Evolutionary conservation across 495 filamentous ascomycete genomes (phyloP), one percentile per base, ranked within the genome.

Genomic region (Podospora fimiseda): DNA sequence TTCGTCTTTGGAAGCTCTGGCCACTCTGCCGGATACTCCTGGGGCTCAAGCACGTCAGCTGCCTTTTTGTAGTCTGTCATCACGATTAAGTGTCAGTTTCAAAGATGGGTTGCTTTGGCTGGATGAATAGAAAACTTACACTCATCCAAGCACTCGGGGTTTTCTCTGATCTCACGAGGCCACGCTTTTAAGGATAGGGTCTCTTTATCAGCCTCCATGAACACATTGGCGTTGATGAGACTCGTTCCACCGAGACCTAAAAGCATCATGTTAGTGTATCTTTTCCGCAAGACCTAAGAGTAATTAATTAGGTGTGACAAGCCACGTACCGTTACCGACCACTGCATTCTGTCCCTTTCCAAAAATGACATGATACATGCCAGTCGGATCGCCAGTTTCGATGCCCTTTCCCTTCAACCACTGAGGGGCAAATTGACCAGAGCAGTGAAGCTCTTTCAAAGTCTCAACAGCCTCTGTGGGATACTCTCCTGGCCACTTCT

Each of bases 221-320:
- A 86, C 6, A 87, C 80, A 63, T 86, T 86, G 2, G 82, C 80
- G 53, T 87, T 87, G 21, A 87, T 74, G 4, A 88, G 66, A 57
- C 78, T 83, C 16, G 81, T 82, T 16, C 80, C 83, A 33, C 81
- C 84, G 23, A 87, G 79, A 4, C 78, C 80, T 81, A 43, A 9
- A 24, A 20, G 18, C 16, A 2, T 48, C 15, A 24, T 6, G 18
- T 39, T 15, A 20, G 1, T n/a, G n/a, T n/a, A n/a, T n/a, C n/a
- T n/a, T n/a, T n/a, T n/a, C n/a, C n/a, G n/a, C 9, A 11, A 14
- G 49, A 19, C 8, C n/a, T n/a, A n/a, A n/a, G n/a, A n/a, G n/a
- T n/a, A n/a, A n/a, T n/a, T n/a, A n/a, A n/a, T n/a, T n/a, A n/a
- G n/a, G n/a, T n/a, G n/a, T n/a, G n/a, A n/a, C n/a, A n/a, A n/a